These are phyloP conservation scores for Ophiostoma sp. DNA, from an alignment of 2,329 filamentous ascomycete genomes.

Conservation along the genomic window DNA sequence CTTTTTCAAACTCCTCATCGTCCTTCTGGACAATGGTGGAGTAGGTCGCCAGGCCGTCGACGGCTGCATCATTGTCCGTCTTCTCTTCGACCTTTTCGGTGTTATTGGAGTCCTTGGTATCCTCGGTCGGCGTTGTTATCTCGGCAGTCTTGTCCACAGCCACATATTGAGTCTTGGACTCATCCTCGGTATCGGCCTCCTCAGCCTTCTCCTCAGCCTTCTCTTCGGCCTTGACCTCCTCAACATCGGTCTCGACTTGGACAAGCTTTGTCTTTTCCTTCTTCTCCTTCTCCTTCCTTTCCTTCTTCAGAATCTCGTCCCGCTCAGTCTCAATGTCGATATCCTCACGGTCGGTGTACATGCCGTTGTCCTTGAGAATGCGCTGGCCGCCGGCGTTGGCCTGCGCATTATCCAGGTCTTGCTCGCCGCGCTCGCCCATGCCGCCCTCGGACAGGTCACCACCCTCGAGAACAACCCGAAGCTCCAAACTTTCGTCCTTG, in stretches of 20 bases:
- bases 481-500: conserved; percentile 49
- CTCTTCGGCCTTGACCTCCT: conserved; percentile 31
- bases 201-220: conserved; percentile 29
- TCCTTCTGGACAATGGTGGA: conserved; percentile 31
- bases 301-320: conserved; percentile 28
- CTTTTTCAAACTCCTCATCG: conserved; percentile 34
- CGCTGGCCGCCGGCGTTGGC: conserved; percentile 47
- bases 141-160: neutral
- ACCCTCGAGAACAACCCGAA: conserved; percentile 53
- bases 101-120: neutral
- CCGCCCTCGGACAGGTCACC: conserved; percentile 50
- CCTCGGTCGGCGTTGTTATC: neutral
- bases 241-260: conserved; percentile 19
- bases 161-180: neutral
- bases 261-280: conserved; percentile 27
- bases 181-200: conserved; percentile 25
- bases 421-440: conserved; percentile 53
- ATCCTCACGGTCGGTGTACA: conserved; percentile 23
- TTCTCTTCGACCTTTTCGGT: neutral
- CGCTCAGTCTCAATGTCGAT: conserved; percentile 28
- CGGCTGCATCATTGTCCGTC: conserved; percentile 13
- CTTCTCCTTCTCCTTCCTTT: conserved; percentile 31
- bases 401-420: conserved; percentile 54
- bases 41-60: conserved; percentile 28
- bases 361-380: conserved; percentile 31